phyloP scores from a whole-genome alignment of 176 grass and related monocot genomes.

The Oryza meyeriana region DNA sequence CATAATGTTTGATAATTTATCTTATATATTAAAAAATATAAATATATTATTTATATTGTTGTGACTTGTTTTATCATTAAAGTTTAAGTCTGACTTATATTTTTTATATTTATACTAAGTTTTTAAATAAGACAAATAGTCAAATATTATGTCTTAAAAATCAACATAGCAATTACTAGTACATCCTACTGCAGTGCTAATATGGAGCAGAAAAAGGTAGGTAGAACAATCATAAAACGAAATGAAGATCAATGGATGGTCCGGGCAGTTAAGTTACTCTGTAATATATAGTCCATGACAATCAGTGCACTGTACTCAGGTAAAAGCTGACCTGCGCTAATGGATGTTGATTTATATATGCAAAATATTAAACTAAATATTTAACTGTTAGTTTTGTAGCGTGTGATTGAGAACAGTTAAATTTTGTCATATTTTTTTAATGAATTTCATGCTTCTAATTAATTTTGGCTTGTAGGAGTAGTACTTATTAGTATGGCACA shows the following conservation, averaged over 20 bases:
- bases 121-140: no score
- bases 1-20: no score
- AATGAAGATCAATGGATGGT: neutral
- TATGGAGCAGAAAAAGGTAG: no score
- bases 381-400: neutral
- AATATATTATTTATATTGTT: no score
- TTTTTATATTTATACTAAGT: no score
- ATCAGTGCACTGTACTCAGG: neutral
- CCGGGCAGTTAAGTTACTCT: neutral
- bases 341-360: neutral
- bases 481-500: neutral
- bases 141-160: no score
- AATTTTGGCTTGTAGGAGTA: neutral
- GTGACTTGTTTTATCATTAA: no score
- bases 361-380: neutral
- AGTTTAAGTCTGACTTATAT: no score
- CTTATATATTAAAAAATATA: no score
- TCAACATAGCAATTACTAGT: no score
- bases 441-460: neutral
- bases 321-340: neutral
- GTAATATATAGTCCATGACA: neutral
- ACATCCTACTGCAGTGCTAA: neutral
- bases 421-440: neutral
- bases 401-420: neutral
- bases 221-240: neutral